Conservation (phyloP, 352 stramenopile species). For the Halophytophthora polymorphica region DNA sequence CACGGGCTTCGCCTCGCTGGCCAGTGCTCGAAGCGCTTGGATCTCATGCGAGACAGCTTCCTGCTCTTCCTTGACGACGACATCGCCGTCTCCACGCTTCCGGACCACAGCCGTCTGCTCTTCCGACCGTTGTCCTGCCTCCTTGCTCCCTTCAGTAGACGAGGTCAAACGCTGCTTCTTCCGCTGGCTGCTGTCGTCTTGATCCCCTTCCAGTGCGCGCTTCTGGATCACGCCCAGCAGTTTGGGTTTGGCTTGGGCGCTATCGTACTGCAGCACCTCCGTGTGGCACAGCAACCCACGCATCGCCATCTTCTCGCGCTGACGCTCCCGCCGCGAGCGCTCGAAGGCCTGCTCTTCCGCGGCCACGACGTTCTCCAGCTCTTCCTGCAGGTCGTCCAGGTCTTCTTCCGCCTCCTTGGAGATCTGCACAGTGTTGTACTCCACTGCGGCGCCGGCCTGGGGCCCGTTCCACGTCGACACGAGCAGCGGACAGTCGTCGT, state of each 20-base stretch:
- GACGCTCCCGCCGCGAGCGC: constrained; percentile 36
- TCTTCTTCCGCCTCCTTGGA: constrained; percentile 82
- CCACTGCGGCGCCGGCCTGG: constrained; percentile 29
- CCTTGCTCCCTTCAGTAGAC: neutral
- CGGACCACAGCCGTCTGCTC: constrained; percentile 20
- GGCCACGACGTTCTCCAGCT: constrained; percentile 55
- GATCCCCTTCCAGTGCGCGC: constrained; percentile 12
- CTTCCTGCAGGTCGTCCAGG: constrained; percentile 63
- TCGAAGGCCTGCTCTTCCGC: constrained; percentile 61
- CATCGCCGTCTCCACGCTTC: constrained; percentile 10
- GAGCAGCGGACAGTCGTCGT: constrained; percentile 71
- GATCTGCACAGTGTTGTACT: constrained; percentile 84
- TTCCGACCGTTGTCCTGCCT: neutral
- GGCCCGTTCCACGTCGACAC: constrained; percentile 66
- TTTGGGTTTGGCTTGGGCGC: constrained; percentile 28
- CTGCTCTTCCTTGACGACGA: constrained; percentile 31
- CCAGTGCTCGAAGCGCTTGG: constrained; percentile 25
- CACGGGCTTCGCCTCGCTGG: constrained; percentile 26
- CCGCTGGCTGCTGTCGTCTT: constrained; percentile 1
- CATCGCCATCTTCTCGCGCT: constrained; percentile 53
- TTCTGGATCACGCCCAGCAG: constrained; percentile 60
- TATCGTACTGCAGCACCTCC: constrained; percentile 62
- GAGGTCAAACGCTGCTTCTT: constrained; percentile 14
- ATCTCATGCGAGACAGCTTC: constrained; percentile 18
- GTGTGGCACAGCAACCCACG: constrained; percentile 50